Evolutionary conservation across 148 eudicot species (phyloP).

Genomic region (Vaccinium vitisidaea): DNA sequence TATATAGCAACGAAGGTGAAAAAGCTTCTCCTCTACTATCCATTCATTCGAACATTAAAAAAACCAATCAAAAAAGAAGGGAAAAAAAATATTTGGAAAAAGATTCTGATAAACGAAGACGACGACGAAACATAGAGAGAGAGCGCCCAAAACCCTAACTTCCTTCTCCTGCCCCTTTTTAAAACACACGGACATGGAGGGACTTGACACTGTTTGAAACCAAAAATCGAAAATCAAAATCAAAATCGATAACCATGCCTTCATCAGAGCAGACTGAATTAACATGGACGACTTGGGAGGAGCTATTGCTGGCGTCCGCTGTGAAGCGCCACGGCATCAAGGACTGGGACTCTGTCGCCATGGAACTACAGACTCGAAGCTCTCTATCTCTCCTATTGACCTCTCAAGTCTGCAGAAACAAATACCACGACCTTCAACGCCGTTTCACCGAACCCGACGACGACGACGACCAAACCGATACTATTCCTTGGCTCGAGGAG

Average conservation of each 20-base stretch:
- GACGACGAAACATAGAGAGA: constrained; percentile 6
- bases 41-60: neutral
- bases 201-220: constrained; percentile 14
- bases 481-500: constrained; percentile 30
- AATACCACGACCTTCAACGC: constrained; percentile 28
- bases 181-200: constrained; percentile 7
- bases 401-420: constrained; percentile 25
- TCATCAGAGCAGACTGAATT: neutral
- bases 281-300: constrained; percentile 45
- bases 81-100: neutral
- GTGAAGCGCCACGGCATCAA: constrained; percentile 40
- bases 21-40: neutral
- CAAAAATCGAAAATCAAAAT: neutral
- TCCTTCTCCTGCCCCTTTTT: neutral
- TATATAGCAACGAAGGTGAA: neutral
- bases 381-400: constrained; percentile 17
- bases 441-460: constrained; percentile 19
- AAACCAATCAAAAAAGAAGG: neutral
- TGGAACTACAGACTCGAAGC: constrained; percentile 33
- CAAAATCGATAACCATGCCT: neutral
- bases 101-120: neutral
- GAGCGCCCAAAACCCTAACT: neutral
- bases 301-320: constrained; percentile 41
- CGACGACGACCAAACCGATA: constrained; percentile 3
- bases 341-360: constrained; percentile 37